Evolutionary conservation across 495 filamentous ascomycete genomes (phyloP).

Genomic region (Daldinia grandis): DNA sequence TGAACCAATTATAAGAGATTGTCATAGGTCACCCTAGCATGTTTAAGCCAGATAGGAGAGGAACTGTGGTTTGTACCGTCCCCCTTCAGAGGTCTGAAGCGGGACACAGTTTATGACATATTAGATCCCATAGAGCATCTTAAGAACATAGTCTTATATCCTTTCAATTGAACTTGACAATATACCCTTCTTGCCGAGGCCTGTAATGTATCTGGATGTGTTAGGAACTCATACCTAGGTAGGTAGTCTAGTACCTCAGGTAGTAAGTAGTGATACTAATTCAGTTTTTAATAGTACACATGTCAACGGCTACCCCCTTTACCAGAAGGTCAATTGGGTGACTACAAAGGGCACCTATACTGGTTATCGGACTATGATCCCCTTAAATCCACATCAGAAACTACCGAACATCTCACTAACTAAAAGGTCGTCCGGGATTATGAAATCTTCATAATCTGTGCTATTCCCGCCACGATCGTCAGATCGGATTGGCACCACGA

Average conservation of each 20-base stretch:
- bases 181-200: not conserved
- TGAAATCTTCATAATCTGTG: not conserved
- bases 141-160: conserved; percentile 42
- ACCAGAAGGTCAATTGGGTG: no score
- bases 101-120: conserved; percentile 36
- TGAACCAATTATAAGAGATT: conserved; percentile 35
- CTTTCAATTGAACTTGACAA: not conserved
- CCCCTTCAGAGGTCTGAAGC: conserved; percentile 8
- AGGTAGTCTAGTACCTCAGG: not conserved
- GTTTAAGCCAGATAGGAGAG: conserved; percentile 34
- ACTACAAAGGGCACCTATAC: not conserved
- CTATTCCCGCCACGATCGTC: not conserved
- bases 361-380: not conserved
- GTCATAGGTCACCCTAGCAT: conserved; percentile 38
- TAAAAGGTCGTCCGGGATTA: not conserved
- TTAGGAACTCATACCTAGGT: not conserved
- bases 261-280: no score
- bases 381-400: not conserved
- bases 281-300: no score
- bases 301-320: no score
- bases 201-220: no score
- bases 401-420: not conserved
- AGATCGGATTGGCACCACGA: not conserved
- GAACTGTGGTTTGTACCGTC: conserved; percentile 33
- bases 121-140: conserved; percentile 42